Evolutionary conservation across 148 eudicot species (phyloP).

Genomic region (Vaccinium darrowii): DNA sequence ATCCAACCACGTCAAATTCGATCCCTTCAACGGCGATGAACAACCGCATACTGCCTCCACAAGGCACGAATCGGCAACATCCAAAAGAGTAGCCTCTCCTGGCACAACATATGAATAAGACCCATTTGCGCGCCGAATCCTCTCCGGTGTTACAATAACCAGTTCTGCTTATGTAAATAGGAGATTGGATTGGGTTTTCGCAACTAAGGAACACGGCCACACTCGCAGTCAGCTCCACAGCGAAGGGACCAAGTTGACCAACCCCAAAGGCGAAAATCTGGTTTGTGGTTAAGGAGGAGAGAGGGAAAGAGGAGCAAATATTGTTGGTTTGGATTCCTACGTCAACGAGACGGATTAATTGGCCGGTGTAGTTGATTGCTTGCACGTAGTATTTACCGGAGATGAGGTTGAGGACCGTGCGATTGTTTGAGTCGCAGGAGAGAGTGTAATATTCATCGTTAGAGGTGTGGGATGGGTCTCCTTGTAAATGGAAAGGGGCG

Average conservation of each 20-base stretch:
- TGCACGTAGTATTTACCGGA: slow-evolving; percentile 20
- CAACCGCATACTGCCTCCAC: neutral
- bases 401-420: neutral
- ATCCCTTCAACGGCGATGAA: neutral
- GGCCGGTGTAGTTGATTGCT: slow-evolving; percentile 14
- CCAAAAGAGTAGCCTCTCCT: neutral
- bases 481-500: slow-evolving; percentile 4
- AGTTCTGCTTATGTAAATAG: neutral
- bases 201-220: neutral
- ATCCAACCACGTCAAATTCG: neutral
- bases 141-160: neutral
- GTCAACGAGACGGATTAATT: slow-evolving; percentile 14
- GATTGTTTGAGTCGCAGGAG: slow-evolving; percentile 9
- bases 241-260: too few relatives aligned
- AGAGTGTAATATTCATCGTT: neutral
- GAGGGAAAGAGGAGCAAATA: slow-evolving; percentile 7
- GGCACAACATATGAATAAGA: neutral
- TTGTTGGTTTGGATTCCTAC: neutral
- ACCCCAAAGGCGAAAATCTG: too few relatives aligned
- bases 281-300: neutral
- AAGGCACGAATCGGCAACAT: slow-evolving; percentile 19
- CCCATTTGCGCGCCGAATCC: neutral
- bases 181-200: neutral
- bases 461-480: neutral
- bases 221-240: too few relatives aligned